Evolutionary conservation across 441 rosid species (phyloP), one percentile per base, ranked within the genome.

Genomic region (Francoa sonchifolia): DNA sequence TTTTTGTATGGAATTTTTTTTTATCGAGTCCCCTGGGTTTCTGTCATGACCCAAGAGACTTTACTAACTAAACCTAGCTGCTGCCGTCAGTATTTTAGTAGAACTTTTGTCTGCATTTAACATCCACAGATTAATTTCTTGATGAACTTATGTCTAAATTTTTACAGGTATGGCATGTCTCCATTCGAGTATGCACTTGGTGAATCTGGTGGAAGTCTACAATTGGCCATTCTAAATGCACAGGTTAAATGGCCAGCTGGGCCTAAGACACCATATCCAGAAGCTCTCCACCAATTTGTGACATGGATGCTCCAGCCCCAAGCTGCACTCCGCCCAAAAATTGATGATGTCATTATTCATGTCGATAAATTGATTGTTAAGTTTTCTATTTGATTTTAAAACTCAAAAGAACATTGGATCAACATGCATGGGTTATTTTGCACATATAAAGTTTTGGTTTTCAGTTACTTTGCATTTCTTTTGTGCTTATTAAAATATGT

Each of bases 291-390:
- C 56, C 82, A 86, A 61, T 92, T 92, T 11, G 86, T 92, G 40
- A 78, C 63, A 23, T 92, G 97, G 99, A 83, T 87, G 99, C 81
- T 92, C 54, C 99, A 87, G 67, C 84, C 97, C 0, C 94, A 83
- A 54, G 58, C 77, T 15, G 58, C 94, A 3, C 80, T 92, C 46
- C 92, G 94, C 36, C 99, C 97, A 0, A 38, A 55, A 59, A 87
- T 92, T 0, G 82, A 77, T 8, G 99, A 92, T 52, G 74, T 92
- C 21, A 65, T 92, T 48, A 68, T 87, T 57, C 99, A 87, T 5
- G 94, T 92, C 0, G 99, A 92, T 66, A 92, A 83, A 60, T 65
- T 92, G 73, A 70, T 86, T 54, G 45, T 82, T 2, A 92, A 92
- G 68, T 92, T 80, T 62, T 67, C 84, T 33, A 38, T 39, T 36